Base-by-base conservation (phyloP, 2,329 filamentous ascomycete genomes). In the Colletotrichum sp. region DNA sequence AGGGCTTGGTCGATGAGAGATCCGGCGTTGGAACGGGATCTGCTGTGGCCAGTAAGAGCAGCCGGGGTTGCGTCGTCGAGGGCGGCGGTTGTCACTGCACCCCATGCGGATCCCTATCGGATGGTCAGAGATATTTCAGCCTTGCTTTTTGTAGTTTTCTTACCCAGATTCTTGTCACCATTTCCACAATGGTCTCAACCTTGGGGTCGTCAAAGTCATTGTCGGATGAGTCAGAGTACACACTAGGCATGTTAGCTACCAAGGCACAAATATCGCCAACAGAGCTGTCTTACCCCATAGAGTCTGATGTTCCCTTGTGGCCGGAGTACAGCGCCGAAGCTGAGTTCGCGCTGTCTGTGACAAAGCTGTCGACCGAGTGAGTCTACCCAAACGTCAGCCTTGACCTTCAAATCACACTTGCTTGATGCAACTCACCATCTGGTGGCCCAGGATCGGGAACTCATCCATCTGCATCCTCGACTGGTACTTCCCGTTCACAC, bases 321-420 rank as follows among this genome's bases (percentile, higher is more conserved):
- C 95, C 95, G 18, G 91, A 92, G 86, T 96, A 96, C 13, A 97
- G 87, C 15, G 95, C 94, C 32, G 93, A 95, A 5, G 95, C 95
- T 6, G 93, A 95, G 86, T 97, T 97, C 84, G 95, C 95, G 75
- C 93, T 95, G 83, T 97, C 95, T 30, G 95, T 97, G 81, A 97
- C 96, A 88, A 94, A 96, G 60, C 89, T 92, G 85, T 96, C 94
- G 81, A 97, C 91, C 1, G 94, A 96, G 84, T 96, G 94, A 9
- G 95, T 96, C 91, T 75, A 1, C 1, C 18, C 18, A 21, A 1
- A 10, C 1, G 8, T 72, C 38, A 75, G 61, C 4, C 4, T 9
- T 5, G 15, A 3, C 4, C 7, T 4, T 10, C 21, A 1, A 8
- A 18, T 6, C 9, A 6, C 12, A 0, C 10, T 16, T 13, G 5